These are phyloP conservation scores for Fusarium staphyleae DNA, from an alignment of 2,329 filamentous ascomycete species.

Conservation along the genomic window DNA sequence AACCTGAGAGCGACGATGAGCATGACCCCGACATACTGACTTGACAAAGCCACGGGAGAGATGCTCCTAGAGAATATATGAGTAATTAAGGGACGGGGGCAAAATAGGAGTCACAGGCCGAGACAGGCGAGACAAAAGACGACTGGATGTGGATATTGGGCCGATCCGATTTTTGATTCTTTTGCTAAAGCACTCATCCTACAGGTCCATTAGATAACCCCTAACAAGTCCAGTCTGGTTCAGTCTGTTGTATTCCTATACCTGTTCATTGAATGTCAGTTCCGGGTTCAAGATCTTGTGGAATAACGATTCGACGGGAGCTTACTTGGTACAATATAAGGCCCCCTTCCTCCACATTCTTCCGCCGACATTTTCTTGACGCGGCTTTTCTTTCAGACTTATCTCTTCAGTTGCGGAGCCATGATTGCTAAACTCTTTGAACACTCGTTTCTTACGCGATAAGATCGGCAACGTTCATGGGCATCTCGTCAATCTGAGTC, in stretches of 20 bases:
- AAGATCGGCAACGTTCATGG: constrained; percentile 84
- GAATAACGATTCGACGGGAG: background rate
- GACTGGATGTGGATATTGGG: constrained; percentile 1
- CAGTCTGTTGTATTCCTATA: constrained; percentile 17
- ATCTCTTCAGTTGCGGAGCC: background rate
- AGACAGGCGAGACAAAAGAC: background rate
- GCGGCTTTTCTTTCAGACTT: constrained; percentile 6
- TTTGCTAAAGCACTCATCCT: background rate
- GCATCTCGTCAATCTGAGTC: constrained; percentile 98
- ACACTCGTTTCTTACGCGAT: constrained; percentile 51
- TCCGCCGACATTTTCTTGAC: constrained; percentile 28
- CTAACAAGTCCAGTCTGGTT: background rate
- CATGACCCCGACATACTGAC: constrained; percentile 54
- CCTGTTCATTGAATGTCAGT: constrained; percentile 9
- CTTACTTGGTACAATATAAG: constrained; percentile 37
- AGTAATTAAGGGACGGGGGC: no score
- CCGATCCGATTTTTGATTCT: constrained; percentile 9
- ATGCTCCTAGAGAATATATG: no score
- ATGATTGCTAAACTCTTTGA: background rate
- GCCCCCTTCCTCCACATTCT: constrained; percentile 44
- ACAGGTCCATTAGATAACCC: constrained; percentile 7
- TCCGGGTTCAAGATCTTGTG: background rate
- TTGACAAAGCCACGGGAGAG: background rate
- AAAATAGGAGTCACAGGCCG: no score
- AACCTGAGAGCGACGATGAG: constrained; percentile 56